phyloP scores from a whole-genome alignment of 1,284 basidiomycete species.

The Cryptococcus maquisensis region DNA sequence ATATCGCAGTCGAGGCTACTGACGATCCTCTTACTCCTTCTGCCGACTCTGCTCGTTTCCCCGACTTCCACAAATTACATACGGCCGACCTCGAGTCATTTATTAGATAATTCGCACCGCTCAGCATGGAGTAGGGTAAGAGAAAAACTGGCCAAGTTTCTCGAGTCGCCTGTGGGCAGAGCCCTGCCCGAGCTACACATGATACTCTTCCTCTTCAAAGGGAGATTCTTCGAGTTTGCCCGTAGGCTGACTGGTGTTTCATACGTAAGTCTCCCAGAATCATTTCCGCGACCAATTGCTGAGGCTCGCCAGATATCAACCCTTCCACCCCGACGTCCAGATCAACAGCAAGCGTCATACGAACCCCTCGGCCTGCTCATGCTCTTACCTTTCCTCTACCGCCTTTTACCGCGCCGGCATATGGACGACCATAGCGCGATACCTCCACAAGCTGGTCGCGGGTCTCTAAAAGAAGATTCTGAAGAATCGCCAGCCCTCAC shows the following conservation, averaged over 20 bases:
- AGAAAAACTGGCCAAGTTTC: slow-evolving; percentile 11
- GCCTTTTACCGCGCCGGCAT: slow-evolving; percentile 36
- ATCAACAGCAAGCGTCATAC: slow-evolving; percentile 72
- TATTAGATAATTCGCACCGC: background rate
- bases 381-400: slow-evolving; percentile 63
- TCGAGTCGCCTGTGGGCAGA: slow-evolving; percentile 36
- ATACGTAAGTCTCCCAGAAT: slow-evolving; percentile 57
- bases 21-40: slow-evolving; percentile 58
- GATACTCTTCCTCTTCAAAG: slow-evolving; percentile 73
- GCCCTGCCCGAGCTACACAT: slow-evolving; percentile 64
- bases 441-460: background rate
- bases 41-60: slow-evolving; percentile 57
- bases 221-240: slow-evolving; percentile 69
- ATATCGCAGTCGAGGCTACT: slow-evolving; percentile 52
- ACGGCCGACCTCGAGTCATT: background rate
- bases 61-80: slow-evolving; percentile 50
- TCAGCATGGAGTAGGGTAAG: slow-evolving; percentile 2
- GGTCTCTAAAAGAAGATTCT: background rate
- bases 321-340: slow-evolving; percentile 61
- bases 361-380: slow-evolving; percentile 76
- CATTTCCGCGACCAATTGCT: background rate
- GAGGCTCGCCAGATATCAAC: slow-evolving; percentile 58
- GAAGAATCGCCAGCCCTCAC: background rate
- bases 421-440: background rate
- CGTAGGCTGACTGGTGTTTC: slow-evolving; percentile 67